A percentile compares a stretch with the other conserved stretches of the same genome.
These are phyloP conservation scores for Coemansia furcata DNA, from an alignment of 192 early-diverging fungal genomes.

Conservation along the genomic window DNA sequence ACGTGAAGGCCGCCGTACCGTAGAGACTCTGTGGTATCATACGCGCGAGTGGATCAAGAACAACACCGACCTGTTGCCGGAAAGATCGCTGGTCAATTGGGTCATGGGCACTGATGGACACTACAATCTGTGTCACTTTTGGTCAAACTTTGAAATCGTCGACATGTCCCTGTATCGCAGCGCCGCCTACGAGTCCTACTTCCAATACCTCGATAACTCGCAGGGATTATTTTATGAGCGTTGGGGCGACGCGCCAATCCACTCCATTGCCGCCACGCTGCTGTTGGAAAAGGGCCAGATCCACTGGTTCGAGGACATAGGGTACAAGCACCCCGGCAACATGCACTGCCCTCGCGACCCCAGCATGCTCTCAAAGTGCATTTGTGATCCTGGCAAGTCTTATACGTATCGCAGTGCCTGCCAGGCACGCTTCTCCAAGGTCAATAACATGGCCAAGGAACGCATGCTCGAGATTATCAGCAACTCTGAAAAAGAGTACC, in stretches of 20 bases:
- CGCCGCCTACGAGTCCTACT: slow-evolving; percentile 57
- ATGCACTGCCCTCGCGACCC: slow-evolving; percentile 68
- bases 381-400: slow-evolving; percentile 36
- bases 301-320: slow-evolving; percentile 75
- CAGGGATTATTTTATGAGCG: slow-evolving; percentile 71
- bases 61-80: slow-evolving; percentile 23
- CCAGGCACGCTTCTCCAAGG: slow-evolving; percentile 46
- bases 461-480: slow-evolving; percentile 44
- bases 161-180: slow-evolving; percentile 57
- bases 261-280: slow-evolving; percentile 64
- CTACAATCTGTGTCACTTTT: slow-evolving; percentile 73
- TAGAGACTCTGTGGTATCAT: no score
- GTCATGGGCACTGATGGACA: slow-evolving; percentile 28
- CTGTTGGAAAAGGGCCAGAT: slow-evolving; percentile 61
- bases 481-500: slow-evolving; percentile 33
- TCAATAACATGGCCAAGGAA: slow-evolving; percentile 48
- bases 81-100: slow-evolving; percentile 29
- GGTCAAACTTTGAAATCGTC: slow-evolving; percentile 91
- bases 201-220: slow-evolving; percentile 57
- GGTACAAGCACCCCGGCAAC: slow-evolving; percentile 64
- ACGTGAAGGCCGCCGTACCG: no score
- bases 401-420: slow-evolving; percentile 51
- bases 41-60: slow-evolving; percentile 16
- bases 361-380: slow-evolving; percentile 42
- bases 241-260: slow-evolving; percentile 63